These are phyloP conservation scores for Nelumbo lutea DNA, from an alignment of 164 flowering plant species.

Conservation along the genomic window DNA sequence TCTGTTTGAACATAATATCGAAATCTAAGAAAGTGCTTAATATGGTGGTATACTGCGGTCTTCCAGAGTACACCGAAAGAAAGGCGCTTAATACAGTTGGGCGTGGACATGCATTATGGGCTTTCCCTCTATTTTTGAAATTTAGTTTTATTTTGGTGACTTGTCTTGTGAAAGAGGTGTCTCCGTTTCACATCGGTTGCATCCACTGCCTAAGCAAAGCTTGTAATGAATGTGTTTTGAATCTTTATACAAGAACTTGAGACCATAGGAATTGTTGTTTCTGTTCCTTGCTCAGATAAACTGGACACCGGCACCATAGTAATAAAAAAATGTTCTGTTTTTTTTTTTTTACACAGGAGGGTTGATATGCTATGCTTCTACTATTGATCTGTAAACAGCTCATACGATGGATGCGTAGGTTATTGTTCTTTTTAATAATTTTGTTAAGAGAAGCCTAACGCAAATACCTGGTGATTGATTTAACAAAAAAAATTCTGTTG, in stretches of 20 bases:
- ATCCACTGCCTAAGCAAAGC: neutral
- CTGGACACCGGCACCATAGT: neutral
- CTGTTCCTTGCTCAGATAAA: neutral
- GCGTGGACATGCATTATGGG: neutral
- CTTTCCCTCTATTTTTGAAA: neutral
- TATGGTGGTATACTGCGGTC: neutral
- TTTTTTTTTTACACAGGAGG: no score
- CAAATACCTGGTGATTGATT: no score
- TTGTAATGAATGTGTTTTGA: neutral
- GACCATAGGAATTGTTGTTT: constrained; percentile 1
- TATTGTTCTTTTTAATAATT: no score
- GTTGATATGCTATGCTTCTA: neutral
- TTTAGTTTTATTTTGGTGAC: neutral
- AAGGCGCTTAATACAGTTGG: neutral
- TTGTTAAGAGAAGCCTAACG: no score
- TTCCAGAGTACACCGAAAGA: neutral
- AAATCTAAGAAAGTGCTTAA: neutral
- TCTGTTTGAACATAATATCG: constrained; percentile 1
- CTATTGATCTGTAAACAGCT: neutral
- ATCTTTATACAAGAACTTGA: neutral
- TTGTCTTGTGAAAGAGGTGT: neutral
- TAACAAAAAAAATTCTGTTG: no score
- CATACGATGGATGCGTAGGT: no score
- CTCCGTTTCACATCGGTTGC: neutral
- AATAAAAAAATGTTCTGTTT: neutral